Base-by-base conservation (phyloP, 805 yeast species). In the Spathaspora passalidarum region DNA sequence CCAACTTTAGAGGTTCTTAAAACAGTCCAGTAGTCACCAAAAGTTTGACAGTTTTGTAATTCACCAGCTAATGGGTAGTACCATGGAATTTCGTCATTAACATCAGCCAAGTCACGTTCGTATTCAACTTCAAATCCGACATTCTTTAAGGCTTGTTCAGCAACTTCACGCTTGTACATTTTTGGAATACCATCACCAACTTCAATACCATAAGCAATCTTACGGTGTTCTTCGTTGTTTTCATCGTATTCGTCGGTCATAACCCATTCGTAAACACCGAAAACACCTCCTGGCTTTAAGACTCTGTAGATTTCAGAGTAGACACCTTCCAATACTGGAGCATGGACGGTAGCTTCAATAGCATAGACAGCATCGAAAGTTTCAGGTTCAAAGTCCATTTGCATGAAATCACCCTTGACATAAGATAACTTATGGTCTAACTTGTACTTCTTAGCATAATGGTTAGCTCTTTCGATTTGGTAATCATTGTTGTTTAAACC, bases 201-300 rank as follows among this genome's bases (percentile, higher is more conserved):
- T 75, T 94, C 99, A 56, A 94, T 94, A 66, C 97, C 98, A 69
- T 92, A 92, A 25, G 96, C 94, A 54, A 94, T 88, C 64, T 85
- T 86, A 71, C 97, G 87, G 73, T 94, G 99, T 68, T 82, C 91
- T 57, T 82, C 80, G 69, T 88, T 89, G 48, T 69, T 69, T 71
- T 87, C 96, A 65, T 94, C 98, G 66, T 89, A 94, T 42, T 73
- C 77, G 60, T 90, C 96, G 51, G 98, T 94, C 96, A 94, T 87
- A 53, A 94, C 98, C 99, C 99, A 94, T 73, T 94, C 99, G 74
- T 94, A 94, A 44, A 94, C 98, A 65, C 97, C 99, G 56, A 94
- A 94, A 41, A 77, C 81, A 68, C 99, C 99, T 63, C 98, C 98
- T 58, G 99, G 98, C 73, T 94, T 94, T 68, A 92, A 79, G 14